These are phyloP conservation scores for Ormosia emarginata DNA, from an alignment of 306 rosid genomes.

Conservation along the genomic window DNA sequence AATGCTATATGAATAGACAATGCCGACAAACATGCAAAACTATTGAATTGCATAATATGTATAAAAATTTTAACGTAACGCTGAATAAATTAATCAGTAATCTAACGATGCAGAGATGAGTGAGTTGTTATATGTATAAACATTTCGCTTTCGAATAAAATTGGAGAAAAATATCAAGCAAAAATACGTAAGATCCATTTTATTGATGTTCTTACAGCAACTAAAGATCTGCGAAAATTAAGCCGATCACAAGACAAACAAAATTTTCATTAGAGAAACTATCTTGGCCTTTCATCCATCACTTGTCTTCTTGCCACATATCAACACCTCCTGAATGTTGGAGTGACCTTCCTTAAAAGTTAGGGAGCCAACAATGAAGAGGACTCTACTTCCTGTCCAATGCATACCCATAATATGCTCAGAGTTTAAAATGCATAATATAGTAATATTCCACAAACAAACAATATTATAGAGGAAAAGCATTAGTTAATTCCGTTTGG, in stretches of 20 bases:
- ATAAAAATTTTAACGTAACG: not conserved
- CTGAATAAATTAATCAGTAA: not conserved
- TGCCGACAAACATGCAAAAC: not conserved
- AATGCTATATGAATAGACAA: too few species aligned
- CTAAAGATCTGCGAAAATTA: not conserved
- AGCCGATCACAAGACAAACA: not conserved
- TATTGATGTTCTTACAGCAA: not conserved
- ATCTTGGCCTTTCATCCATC: conserved; percentile 2
- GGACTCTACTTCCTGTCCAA: conserved; percentile 31
- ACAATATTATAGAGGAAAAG: not conserved
- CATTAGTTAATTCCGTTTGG: not conserved
- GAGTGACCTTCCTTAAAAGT: not conserved
- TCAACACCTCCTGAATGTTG: not conserved
- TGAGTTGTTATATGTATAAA: not conserved
- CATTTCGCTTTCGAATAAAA: not conserved
- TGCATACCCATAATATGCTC: not conserved
- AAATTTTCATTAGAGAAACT: not conserved
- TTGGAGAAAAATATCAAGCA: not conserved
- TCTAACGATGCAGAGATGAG: not conserved
- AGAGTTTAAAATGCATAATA: not conserved
- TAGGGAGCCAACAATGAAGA: not conserved
- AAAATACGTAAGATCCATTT: not conserved
- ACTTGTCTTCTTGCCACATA: not conserved
- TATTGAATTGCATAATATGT: not conserved
- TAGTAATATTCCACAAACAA: not conserved